Conservation (phyloP, 78 protist species). For the Dictyostelium purpureum region DNA sequence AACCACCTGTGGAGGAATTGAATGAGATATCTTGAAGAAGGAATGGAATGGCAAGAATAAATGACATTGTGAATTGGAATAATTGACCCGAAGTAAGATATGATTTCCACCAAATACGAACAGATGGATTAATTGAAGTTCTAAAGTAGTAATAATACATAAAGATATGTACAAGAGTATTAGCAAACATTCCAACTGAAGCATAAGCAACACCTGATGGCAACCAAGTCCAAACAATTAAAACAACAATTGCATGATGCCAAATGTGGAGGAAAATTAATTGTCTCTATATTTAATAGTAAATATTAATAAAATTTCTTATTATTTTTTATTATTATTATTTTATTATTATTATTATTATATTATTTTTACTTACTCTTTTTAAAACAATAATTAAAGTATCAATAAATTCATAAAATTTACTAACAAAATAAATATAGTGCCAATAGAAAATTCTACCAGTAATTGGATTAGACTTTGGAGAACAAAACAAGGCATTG, state of each 20-base stretch:
- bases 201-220: slow-evolving; percentile 28
- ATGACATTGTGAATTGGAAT: slow-evolving; percentile 78
- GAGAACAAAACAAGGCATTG: slow-evolving; percentile 43
- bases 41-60: slow-evolving; percentile 72
- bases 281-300: slow-evolving; percentile 7
- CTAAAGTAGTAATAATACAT: slow-evolving; percentile 81
- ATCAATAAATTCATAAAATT: slow-evolving; percentile 84
- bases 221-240: slow-evolving; percentile 84
- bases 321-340: background rate
- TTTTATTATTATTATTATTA: no score
- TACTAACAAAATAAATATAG: slow-evolving; percentile 57
- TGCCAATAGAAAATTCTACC: slow-evolving; percentile 56
- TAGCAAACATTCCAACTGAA: slow-evolving; percentile 65
- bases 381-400: slow-evolving; percentile 71
- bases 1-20: background rate
- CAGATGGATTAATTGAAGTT: slow-evolving; percentile 39
- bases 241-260: slow-evolving; percentile 79
- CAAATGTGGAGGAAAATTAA: slow-evolving; percentile 79
- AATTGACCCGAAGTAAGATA: slow-evolving; percentile 78
- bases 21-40: slow-evolving; percentile 21
- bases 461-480: slow-evolving; percentile 37
- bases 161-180: slow-evolving; percentile 81
- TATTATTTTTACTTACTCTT: background rate
- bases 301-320: background rate
- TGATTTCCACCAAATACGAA: slow-evolving; percentile 69